Percentiles rank a stretch among this genome's conserved stretches.
Evolutionary conservation across 331 rosid species (phyloP).

Genomic region (Quercus lobata): DNA sequence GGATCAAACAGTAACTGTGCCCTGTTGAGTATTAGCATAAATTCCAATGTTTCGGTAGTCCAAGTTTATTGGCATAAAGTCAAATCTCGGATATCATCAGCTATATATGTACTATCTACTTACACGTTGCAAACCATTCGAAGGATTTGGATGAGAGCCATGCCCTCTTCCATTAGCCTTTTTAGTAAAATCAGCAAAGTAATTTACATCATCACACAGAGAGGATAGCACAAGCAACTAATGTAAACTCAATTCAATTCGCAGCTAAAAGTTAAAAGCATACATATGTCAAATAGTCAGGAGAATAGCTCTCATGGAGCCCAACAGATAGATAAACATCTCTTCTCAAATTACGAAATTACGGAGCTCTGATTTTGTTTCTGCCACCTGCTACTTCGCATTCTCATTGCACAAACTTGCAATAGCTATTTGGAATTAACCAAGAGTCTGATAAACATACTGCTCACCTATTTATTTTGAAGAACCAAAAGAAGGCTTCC

Average conservation of each 20-base stretch:
- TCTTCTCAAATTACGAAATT: conserved; percentile 22
- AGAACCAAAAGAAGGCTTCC: not conserved
- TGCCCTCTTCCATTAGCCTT: too few species aligned
- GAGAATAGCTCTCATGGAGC: conserved; percentile 21
- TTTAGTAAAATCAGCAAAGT: not conserved
- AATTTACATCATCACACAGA: not conserved
- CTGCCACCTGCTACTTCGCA: too few species aligned
- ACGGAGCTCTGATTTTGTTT: too few species aligned
- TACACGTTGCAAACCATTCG: too few species aligned
- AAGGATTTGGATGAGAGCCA: too few species aligned
- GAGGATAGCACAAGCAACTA: not conserved
- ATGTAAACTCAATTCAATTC: not conserved
- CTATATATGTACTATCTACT: too few species aligned
- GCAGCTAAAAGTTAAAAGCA: conserved; percentile 15
- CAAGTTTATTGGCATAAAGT: too few species aligned
- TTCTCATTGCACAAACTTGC: not conserved
- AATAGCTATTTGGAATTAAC: not conserved
- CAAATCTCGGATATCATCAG: too few species aligned
- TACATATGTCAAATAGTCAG: conserved; percentile 6
- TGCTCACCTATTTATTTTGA: not conserved
- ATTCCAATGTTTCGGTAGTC: too few species aligned
- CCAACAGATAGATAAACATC: conserved; percentile 18
- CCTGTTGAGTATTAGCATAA: too few species aligned
- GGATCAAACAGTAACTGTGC: too few species aligned
- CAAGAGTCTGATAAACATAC: not conserved